These are phyloP conservation scores for Mycena olivaceomarginata DNA, from an alignment of 768 basidiomycete species.

Conservation along the genomic window DNA sequence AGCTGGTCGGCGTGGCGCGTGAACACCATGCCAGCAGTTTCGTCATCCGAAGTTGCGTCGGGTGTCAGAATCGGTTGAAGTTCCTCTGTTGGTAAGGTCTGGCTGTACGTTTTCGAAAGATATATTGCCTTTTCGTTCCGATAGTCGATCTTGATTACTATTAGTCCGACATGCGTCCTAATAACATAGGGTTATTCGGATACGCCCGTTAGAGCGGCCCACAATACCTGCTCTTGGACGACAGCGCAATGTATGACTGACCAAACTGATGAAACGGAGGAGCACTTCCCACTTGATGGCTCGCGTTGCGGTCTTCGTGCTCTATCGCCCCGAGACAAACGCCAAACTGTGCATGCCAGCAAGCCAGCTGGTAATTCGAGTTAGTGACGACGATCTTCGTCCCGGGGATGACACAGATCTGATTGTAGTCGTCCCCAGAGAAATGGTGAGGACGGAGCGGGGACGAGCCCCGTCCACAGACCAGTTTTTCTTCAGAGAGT, in stretches of 20 bases:
- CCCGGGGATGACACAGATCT: conserved; percentile 28
- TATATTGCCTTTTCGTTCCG: neutral
- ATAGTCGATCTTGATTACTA: conserved; percentile 17
- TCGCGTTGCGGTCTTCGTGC: neutral
- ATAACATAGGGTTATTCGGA: neutral
- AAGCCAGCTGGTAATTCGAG: neutral
- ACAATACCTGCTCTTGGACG: conserved; percentile 6
- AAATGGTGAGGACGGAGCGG: conserved; percentile 2
- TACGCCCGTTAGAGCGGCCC: neutral
- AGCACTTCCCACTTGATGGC: neutral
- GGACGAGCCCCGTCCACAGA: conserved; percentile 7
- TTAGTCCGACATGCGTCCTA: neutral
- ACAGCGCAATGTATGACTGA: conserved; percentile 11
- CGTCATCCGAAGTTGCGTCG: neutral
- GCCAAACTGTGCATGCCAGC: conserved; percentile 20
- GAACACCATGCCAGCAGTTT: conserved; percentile 15
- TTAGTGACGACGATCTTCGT: conserved; percentile 26
- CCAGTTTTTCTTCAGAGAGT: conserved; percentile 29
- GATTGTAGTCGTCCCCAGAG: neutral
- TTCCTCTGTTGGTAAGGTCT: neutral
- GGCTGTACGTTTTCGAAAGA: conserved; percentile 12
- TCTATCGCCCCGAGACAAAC: conserved; percentile 11
- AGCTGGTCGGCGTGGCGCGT: neutral
- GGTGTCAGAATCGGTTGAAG: neutral
- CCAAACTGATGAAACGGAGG: conserved; percentile 3